Conservation (phyloP, 768 basidiomycete species). For the Butyriboletus loyo region DNA sequence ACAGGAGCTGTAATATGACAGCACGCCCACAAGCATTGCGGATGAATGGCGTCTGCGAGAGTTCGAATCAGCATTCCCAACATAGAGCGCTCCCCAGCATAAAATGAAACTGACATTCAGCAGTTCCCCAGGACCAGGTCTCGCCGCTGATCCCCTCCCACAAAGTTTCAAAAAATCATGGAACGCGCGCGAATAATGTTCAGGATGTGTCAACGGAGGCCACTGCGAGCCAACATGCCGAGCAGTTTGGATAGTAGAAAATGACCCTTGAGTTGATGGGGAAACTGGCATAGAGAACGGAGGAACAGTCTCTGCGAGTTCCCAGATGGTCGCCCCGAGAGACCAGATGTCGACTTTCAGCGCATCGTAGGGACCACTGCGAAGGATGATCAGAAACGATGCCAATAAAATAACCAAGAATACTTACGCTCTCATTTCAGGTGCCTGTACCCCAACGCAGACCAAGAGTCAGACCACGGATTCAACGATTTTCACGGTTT, state of each 20-base stretch:
- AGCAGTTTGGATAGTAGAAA: conserved; percentile 40
- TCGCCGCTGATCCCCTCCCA: conserved; percentile 52
- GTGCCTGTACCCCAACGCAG: conserved; percentile 42
- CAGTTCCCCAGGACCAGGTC: conserved; percentile 58
- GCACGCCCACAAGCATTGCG: conserved; percentile 65
- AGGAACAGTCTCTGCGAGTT: conserved; percentile 70
- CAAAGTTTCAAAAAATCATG: conserved; percentile 71
- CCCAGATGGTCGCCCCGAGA: conserved; percentile 81
- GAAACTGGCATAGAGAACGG: conserved; percentile 55
- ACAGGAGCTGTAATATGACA: conserved; percentile 64
- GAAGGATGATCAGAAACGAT: conserved; percentile 8
- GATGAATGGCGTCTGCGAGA: conserved; percentile 55
- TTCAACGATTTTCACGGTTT: not conserved
- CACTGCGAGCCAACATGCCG: conserved; percentile 52
- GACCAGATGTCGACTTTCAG: conserved; percentile 81
- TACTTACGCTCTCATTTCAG: conserved; percentile 70
- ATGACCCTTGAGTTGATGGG: conserved; percentile 15
- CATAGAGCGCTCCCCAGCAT: not conserved
- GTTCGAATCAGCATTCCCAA: conserved; percentile 4
- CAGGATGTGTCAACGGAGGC: conserved; percentile 59
- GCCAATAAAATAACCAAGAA: not conserved
- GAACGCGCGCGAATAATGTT: conserved; percentile 62
- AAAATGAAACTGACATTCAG: conserved; percentile 46
- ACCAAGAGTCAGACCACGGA: not conserved
- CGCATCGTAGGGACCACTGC: conserved; percentile 66